These are phyloP conservation scores for Lizonia empirigonia DNA, from an alignment of 2,329 filamentous ascomycete genomes.

Conservation along the genomic window DNA sequence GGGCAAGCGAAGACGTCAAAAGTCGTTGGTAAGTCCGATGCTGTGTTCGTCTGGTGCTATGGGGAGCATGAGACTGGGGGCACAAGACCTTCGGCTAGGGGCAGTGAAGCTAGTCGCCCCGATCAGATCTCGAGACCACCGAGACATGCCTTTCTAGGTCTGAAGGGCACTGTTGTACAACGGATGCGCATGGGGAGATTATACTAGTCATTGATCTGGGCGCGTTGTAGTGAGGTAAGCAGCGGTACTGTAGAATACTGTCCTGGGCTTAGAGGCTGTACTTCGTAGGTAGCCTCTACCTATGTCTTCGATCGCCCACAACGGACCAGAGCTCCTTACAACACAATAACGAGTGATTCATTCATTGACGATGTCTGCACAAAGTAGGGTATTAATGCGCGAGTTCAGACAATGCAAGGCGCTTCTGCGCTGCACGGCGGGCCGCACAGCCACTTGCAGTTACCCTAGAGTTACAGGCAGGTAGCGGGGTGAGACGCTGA, in stretches of 20 bases:
- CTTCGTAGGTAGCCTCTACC: too few relatives aligned
- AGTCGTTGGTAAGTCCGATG: neutral
- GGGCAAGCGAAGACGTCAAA: neutral
- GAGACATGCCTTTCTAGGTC: slow-evolving; percentile 5
- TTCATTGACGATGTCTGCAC: neutral
- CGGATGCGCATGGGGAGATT: slow-evolving; percentile 1
- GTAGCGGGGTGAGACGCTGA: slow-evolving; percentile 1
- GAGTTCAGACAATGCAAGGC: neutral
- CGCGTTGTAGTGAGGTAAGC: slow-evolving; percentile 4
- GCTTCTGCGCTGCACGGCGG: neutral
- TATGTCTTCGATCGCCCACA: neutral
- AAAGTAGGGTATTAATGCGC: neutral
- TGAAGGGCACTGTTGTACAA: slow-evolving; percentile 7
- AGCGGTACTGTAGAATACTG: slow-evolving; percentile 1
- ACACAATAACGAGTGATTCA: neutral
- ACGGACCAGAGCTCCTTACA: neutral
- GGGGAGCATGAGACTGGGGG: neutral
- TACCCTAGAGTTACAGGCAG: slow-evolving; percentile 3
- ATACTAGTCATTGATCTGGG: neutral
- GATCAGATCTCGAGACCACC: slow-evolving; percentile 13
- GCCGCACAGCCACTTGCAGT: slow-evolving; percentile 7
- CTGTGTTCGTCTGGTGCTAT: neutral
- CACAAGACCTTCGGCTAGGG: slow-evolving; percentile 9
- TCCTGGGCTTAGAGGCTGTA: neutral
- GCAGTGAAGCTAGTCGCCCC: slow-evolving; percentile 8